Evolutionary conservation across 2,329 filamentous ascomycete species (phyloP).

Genomic region (Pseudocercospora cruenta): DNA sequence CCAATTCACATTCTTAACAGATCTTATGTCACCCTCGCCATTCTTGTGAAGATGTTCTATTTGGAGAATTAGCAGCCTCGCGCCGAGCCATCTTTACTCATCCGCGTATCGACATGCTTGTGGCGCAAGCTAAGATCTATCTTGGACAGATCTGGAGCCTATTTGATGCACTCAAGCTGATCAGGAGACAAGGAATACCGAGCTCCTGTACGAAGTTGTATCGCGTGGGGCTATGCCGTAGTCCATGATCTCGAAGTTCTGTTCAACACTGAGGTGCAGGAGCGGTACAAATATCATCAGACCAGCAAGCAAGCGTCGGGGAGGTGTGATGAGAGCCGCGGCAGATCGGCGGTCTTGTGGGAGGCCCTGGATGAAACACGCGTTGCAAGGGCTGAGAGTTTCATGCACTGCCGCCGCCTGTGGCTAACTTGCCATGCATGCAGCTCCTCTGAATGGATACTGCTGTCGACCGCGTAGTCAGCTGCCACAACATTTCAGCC

Average conservation of each 20-base stretch:
- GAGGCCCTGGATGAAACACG: not conserved
- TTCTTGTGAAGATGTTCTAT: not conserved
- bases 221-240: not conserved
- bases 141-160: not conserved
- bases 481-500: not conserved
- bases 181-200: not conserved
- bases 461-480: not conserved
- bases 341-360: not conserved
- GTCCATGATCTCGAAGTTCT: not conserved
- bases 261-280: not conserved
- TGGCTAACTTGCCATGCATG: not conserved
- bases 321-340: not conserved
- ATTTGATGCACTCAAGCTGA: not conserved
- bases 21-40: slow-evolving; percentile 7
- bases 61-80: not conserved
- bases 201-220: not conserved
- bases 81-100: not conserved
- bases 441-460: slow-evolving; percentile 4
- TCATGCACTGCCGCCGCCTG: slow-evolving; percentile 9
- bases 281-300: not conserved
- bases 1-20: no score
- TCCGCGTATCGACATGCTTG: not conserved
- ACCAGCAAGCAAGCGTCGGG: not conserved
- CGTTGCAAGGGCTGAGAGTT: slow-evolving; percentile 4
- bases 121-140: slow-evolving; percentile 4